Conservation (phyloP, 129 eudicot genomes). For the Lactuca sativa region DNA sequence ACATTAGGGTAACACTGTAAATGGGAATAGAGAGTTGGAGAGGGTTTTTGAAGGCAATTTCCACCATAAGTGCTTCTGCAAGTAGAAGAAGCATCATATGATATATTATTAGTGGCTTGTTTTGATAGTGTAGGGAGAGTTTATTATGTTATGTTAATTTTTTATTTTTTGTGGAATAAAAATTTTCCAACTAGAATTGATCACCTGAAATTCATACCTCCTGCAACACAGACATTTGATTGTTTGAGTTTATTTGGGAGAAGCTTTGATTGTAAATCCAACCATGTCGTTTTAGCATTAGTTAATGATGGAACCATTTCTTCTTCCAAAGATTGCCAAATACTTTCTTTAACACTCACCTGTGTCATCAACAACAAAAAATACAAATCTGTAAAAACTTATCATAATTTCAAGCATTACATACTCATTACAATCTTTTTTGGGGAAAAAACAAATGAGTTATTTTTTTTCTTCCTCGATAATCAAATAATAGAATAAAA, state of each 20-base stretch:
- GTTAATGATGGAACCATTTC: constrained; percentile 78
- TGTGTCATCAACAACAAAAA: constrained; percentile 36
- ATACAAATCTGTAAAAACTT: too few species aligned
- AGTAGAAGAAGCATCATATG: constrained; percentile 14
- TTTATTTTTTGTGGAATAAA: too few species aligned
- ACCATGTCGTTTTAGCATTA: constrained; percentile 65
- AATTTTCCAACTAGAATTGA: background rate
- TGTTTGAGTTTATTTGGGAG: constrained; percentile 60
- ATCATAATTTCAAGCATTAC: too few species aligned
- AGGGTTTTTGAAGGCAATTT: constrained; percentile 79
- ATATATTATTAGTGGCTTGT: constrained; percentile 15
- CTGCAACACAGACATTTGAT: constrained; percentile 88
- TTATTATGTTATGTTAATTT: too few species aligned
- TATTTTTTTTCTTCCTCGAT: too few species aligned
- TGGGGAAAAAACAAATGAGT: too few species aligned
- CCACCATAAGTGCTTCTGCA: constrained; percentile 86
- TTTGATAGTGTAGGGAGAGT: background rate
- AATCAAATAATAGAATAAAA: too few species aligned
- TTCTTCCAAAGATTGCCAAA: constrained; percentile 87
- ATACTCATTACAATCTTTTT: too few species aligned
- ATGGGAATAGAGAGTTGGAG: constrained; percentile 83
- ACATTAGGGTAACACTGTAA: constrained; percentile 63
- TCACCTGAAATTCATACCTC: constrained; percentile 72
- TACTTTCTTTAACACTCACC: constrained; percentile 70
- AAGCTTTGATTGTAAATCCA: constrained; percentile 72